Evolutionary conservation across 2,329 filamentous ascomycete species (phyloP), one percentile per base, ranked within the genome.

Genomic region (Tolypocladium capitatum): DNA sequence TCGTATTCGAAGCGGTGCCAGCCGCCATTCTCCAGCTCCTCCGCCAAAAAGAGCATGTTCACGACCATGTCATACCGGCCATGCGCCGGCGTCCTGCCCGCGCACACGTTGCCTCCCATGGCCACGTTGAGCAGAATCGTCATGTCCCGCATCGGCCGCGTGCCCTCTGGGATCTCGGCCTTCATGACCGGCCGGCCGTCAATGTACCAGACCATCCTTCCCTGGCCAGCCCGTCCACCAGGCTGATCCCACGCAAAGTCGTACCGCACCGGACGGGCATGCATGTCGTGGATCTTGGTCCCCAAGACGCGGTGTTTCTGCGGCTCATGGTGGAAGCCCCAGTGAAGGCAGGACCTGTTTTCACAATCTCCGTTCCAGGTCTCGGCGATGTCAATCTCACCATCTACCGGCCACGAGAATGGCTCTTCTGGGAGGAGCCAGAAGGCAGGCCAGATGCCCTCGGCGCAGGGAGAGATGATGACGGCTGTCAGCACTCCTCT

Each of bases 401-500:
- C 77, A 50, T 81, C 77, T 0, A 62, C 68, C 0, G 77, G 77
- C 77, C 77, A 81, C 0, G 62, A 60, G 54, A 80, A 80, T 0
- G 76, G 77, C 52, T 80, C 74, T 31, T 67, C 60, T 0, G 77
- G 77, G 6, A 81, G 63, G 46, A 80, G 68, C 77, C 77, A 81
- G 55, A 80, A 79, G 0, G 77, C 77, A 1, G 77, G 77, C 77
- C 77, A 81, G 43, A 81, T 73, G 4, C 77, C 77, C 2, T 64
- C 57, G 0, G 76, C 76, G 46, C 71, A 74, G 0, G 77, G 77
- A 1, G 74, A 68, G 0, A 66, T 63, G 11, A 79, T 67, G 1
- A 70, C 67, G 2, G 72, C 76, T 3, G 70, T 70, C 38, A 81
- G 58, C 44, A 71, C 76, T 28, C 77, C 77, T 31, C 71, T 65